A percentile compares a stretch with the other conserved stretches of the same genome.
Evolutionary conservation across 2,329 filamentous ascomycete genomes (phyloP).

Genomic region (Fusarium sp.): DNA sequence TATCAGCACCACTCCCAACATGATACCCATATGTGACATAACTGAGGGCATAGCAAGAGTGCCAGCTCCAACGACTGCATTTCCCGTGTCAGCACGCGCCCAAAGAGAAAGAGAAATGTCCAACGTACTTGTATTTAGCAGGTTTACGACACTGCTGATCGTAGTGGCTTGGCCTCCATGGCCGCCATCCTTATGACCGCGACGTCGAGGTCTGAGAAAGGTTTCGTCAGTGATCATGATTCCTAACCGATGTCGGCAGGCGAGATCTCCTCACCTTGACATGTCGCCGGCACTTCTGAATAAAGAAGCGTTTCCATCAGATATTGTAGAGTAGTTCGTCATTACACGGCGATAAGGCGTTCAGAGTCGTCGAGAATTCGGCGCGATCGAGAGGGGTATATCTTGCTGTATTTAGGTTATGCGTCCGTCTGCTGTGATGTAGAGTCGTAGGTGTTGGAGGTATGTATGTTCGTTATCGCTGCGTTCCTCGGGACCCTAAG

Average conservation of each 20-base stretch:
- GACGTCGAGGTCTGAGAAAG: conserved; percentile 60
- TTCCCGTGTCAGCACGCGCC: conserved; percentile 29
- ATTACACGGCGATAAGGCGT: conserved; percentile 49
- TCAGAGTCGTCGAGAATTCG: neutral
- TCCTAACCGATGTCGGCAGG: conserved; percentile 13
- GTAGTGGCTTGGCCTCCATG: conserved; percentile 80
- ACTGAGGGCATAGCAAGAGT: conserved; percentile 96
- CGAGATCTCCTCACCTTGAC: conserved; percentile 53
- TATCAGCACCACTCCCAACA: conserved; percentile 84
- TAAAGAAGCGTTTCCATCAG: conserved; percentile 57
- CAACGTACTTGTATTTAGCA: conserved; percentile 89
- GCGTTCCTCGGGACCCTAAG: conserved; percentile 25
- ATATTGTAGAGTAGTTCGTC: conserved; percentile 64
- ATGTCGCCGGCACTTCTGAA: conserved; percentile 55
- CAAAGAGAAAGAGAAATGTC: conserved; percentile 4
- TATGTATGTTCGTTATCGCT: conserved; percentile 29
- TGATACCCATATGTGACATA: conserved; percentile 93
- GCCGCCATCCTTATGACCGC: conserved; percentile 76
- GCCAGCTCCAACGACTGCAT: conserved; percentile 86
- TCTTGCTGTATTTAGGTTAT: neutral
- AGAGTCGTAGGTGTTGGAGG: conserved; percentile 4
- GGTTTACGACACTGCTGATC: conserved; percentile 91
- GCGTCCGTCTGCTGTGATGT: neutral
- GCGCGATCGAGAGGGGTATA: conserved; percentile 8
- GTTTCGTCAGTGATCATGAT: conserved; percentile 20